A percentile compares a stretch with the other conserved stretches of the same genome.
Evolutionary conservation across 208 protist genomes (phyloP).

Genomic region (Sergeia podlipaevii): DNA sequence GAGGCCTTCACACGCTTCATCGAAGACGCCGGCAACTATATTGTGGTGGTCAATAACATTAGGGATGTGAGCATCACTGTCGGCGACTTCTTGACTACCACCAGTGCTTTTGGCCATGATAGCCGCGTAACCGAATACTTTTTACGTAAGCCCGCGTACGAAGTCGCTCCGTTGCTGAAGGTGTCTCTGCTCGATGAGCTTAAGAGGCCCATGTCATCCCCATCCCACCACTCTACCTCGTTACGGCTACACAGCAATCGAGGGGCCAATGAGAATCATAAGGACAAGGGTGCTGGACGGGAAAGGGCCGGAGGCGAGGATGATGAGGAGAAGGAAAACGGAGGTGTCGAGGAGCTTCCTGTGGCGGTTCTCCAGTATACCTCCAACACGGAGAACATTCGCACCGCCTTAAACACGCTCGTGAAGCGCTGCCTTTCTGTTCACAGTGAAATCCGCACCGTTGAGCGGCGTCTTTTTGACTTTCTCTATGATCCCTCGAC

Average conservation of each 20-base stretch:
- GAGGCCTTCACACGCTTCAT: conserved; percentile 84
- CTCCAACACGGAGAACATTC: conserved; percentile 54
- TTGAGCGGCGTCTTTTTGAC: conserved; percentile 88
- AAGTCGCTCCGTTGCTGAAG: conserved; percentile 56
- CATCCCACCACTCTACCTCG: background rate
- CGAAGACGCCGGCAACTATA: conserved; percentile 63
- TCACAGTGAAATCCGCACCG: conserved; percentile 80
- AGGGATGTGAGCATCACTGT: conserved; percentile 37
- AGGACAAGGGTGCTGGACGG: background rate
- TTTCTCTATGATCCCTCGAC: conserved; percentile 89
- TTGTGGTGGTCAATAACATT: conserved; percentile 47
- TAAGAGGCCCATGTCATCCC: background rate
- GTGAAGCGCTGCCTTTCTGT: conserved; percentile 69
- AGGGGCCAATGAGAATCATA: background rate
- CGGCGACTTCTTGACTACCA: conserved; percentile 23
- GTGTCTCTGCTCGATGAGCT: conserved; percentile 42
- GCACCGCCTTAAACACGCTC: conserved; percentile 48
- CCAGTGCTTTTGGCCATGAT: conserved; percentile 41
- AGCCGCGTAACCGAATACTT: conserved; percentile 26
- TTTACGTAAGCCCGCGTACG: conserved; percentile 28
- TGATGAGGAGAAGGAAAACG: background rate
- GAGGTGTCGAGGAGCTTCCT: background rate
- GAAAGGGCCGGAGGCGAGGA: background rate
- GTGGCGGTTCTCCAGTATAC: conserved; percentile 43
- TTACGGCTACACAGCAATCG: background rate